phyloP scores from a whole-genome alignment of 1,284 basidiomycete genomes.

The Papiliotrema terrestris region DNA sequence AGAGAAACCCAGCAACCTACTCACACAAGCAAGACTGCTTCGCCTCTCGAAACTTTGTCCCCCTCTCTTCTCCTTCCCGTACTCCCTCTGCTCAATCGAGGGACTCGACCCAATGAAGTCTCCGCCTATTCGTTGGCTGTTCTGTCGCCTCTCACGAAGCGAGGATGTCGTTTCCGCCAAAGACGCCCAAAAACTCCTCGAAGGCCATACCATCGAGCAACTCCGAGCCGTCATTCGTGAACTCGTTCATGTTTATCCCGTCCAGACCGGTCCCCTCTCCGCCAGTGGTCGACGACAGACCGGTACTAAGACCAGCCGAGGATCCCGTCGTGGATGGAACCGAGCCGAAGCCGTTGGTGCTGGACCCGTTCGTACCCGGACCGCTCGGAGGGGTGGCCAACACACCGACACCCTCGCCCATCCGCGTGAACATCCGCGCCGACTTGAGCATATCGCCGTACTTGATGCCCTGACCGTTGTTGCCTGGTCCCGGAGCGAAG shows the following conservation, averaged over 20 bases:
- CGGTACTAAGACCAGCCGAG: background rate
- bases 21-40: no score
- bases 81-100: no score
- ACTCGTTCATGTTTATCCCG: background rate
- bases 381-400: background rate
- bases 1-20: no score
- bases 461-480: constrained; percentile 13
- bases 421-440: constrained; percentile 41
- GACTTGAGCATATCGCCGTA: constrained; percentile 46
- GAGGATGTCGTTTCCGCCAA: background rate
- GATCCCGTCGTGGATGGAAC: background rate
- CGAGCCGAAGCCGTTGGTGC: background rate
- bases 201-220: background rate
- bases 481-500: constrained; percentile 17
- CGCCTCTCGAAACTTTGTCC: no score
- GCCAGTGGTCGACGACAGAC: background rate
- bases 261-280: background rate
- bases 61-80: no score
- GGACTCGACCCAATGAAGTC: no score
- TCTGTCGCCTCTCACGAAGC: background rate
- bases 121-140: no score
- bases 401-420: constrained; percentile 31
- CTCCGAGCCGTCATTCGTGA: background rate
- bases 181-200: background rate
- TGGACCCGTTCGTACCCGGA: background rate